Evolutionary conservation across 345 rosid genomes (phyloP), one percentile per base, ranked within the genome.

Genomic region (Salix koriyanagi): DNA sequence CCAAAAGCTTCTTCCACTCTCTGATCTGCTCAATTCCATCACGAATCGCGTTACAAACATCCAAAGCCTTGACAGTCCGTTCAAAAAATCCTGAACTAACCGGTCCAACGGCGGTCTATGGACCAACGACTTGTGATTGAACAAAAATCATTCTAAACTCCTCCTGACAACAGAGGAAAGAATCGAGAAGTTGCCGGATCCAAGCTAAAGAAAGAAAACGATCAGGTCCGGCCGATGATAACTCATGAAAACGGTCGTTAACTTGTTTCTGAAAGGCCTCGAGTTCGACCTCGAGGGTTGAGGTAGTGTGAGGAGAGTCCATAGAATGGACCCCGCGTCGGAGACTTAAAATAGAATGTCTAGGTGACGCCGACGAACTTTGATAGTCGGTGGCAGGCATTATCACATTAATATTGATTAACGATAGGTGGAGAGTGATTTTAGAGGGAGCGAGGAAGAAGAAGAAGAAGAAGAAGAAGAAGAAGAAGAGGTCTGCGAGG

Each of bases 251-350:
- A n/a, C 84, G 83, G 60, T 84, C 85, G 6, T 92, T 77, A 7
- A 93, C 91, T 66, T 87, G 90, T 62, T 77, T 85, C 72, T 93
- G 94, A 73, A 93, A 90, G 10, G 87, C 78, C 42, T 90, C 93
- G 2, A 90, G 83, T 82, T 90, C 93, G 9, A 72, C 68, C 41
- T 87, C 91, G 56, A 82, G 86, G 68, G 52, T 62, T 74, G 82
- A 69, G 0, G 74, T 25, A 73, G 60, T 82, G 75, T 79, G 87
- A 6, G 79, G 52, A 8, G 81, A 75, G 36, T 81, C 90, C 86
- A 85, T 79, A 6, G 86, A 75, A 76, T 83, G 88, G n/a, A 82
- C 81, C 75, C 86, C 89, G 26, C 88, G 85, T 54, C 88, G 75
- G 48, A 86, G 77, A 75, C 82, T 80, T 6, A 80, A 79, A 30